Base-by-base conservation (phyloP, 2,329 filamentous ascomycete genomes). In the Penicillium glabrum region DNA sequence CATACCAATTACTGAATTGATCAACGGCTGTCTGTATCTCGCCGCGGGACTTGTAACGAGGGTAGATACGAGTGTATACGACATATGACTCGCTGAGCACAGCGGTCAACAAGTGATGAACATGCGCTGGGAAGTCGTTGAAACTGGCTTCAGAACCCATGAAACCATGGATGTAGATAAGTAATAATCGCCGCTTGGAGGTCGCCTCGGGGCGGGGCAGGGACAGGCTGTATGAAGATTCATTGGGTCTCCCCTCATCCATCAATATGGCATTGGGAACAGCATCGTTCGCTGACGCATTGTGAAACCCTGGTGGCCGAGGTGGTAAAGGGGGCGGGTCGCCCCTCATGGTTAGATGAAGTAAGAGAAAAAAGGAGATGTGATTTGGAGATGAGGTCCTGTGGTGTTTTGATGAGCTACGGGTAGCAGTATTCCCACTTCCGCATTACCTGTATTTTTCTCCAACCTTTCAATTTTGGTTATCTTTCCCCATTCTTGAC, bases 141-240 rank as follows among this genome's bases (percentile, higher is more conserved):
- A 97, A 97, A 56, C 90, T 96, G 33, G 89, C 89, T 72, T 95
- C 90, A 58, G 90, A 89, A 51, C 93, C 92, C 82, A 95, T 89
- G 76, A 96, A 96, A 59, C 93, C 92, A 77, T 96, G 93, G 54
- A 96, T 86, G 71, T 92, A 96, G 52, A 96, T 79, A 21, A 96
- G 71, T 1, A 97, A 81, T 24, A 97, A 79, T 24, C 80, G 23
- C 14, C 51, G 41, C 50, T 50, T 50, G 14, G 21, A 37, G 37
- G 27, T 46, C 9, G 33, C 51, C 41, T 49, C 46, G 21, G 37
- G 52, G 37, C 37, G 37, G 37, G 37, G 37, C 37, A 41, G 19
- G 19, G 37, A 41, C 11, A 41, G 19, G 37, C 37, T 41, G 19
- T 41, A 41, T 41, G 10, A 41, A 4, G 37, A 23, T 10, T 41